A percentile compares a stretch with the other conserved stretches of the same genome.
These are phyloP conservation scores for Candida montana DNA, from an alignment of 805 yeast species.

Conservation along the genomic window DNA sequence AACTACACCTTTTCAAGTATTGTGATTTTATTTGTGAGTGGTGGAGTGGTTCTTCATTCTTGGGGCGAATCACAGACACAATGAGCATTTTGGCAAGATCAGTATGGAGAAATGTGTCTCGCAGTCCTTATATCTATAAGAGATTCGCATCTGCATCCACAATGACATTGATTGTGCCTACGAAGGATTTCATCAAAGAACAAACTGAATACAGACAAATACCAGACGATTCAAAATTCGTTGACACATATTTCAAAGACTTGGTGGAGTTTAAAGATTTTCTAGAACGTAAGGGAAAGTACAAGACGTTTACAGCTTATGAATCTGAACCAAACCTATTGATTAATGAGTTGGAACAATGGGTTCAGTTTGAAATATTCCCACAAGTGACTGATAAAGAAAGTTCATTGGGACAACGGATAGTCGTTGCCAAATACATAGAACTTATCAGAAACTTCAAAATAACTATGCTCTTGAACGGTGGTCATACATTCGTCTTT, in stretches of 20 bases:
- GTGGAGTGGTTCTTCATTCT: too few species aligned
- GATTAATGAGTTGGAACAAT: conserved; percentile 34
- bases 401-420: conserved; percentile 12
- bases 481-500: conserved; percentile 53
- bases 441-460: conserved; percentile 38
- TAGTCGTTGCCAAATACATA: conserved; percentile 25
- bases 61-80: too few species aligned
- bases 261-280: conserved; percentile 29
- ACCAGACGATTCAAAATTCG: conserved; percentile 49
- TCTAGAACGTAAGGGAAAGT: conserved; percentile 20
- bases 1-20: not conserved
- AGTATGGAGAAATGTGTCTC: not conserved
- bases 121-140: not conserved
- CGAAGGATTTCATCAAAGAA: conserved; percentile 19
- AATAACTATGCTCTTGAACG: conserved; percentile 43
- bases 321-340: conserved; percentile 34
- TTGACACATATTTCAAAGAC: conserved; percentile 44
- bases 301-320: conserved; percentile 33
- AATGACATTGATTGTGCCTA: conserved; percentile 14
- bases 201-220: conserved; percentile 38
- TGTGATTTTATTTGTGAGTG: too few species aligned
- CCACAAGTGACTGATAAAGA: conserved; percentile 17
- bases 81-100: not conserved
- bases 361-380: conserved; percentile 29
- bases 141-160: conserved; percentile 13